Base-by-base conservation (phyloP, 306 rosid species). In the Arachis hypogaea region DNA sequence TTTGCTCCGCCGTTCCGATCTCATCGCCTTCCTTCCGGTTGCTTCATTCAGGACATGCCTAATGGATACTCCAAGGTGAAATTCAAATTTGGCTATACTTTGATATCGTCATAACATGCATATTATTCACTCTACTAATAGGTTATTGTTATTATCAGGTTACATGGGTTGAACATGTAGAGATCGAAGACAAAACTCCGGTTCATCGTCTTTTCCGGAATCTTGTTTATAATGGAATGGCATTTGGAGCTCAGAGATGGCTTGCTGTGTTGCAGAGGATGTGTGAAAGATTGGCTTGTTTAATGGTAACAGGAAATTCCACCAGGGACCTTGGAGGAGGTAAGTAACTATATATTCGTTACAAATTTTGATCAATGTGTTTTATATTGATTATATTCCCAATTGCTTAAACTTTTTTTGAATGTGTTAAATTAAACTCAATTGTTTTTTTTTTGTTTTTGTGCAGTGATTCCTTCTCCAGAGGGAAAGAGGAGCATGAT, bases 401-500 rank as follows among this genome's bases (percentile, higher is more conserved):
- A 52, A 61, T 52, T 30, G 43, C 51, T 43, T 5, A 8, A 1
- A 38, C 14, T 36, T 12, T 22, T 18, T 10, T 7, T 16, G 8
- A 57, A 57, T 73, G 72, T 46, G 50, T 51, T 50, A 50, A 47
- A 55, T 59, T 33, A 4, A 33, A 33, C 4, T 33, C 4, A 4
- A 33, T 33, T 0, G 38, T 4, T 9, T 12, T 11, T 4, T 50
- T 2, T 8, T 2, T 12, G 0, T 2, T 49, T 49, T 49, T 63
- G 28, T 6, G 0, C 72, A 94, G 98, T 89, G 55, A 89, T 94
- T 78, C 97, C 98, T 6, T 89, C 95, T 0, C 74, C 90, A 5
- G 95, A 89, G 18, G 98, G 98, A 43, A 94, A 88, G 80, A 85
- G 86, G 63, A 94, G 98, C 88, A 81, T 94, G 96, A 94, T 94